These are phyloP conservation scores for Trichoderma simmonsii DNA, from an alignment of 2,329 filamentous ascomycete genomes.

Conservation along the genomic window DNA sequence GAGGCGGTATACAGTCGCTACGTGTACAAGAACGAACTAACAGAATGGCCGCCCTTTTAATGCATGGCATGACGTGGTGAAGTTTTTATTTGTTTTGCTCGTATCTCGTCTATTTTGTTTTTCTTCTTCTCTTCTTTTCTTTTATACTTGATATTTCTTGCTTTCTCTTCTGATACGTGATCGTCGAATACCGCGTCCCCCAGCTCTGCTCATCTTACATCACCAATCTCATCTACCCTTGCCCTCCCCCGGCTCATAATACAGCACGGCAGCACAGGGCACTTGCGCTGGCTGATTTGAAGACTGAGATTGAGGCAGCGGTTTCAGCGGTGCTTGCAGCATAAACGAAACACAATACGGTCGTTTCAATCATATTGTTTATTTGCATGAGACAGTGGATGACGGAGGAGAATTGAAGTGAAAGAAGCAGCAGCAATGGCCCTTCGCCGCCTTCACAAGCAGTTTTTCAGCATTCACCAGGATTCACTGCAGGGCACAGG, in stretches of 20 bases:
- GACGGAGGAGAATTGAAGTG: not conserved
- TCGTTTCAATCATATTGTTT: not conserved
- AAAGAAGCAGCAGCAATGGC: conserved; percentile 26
- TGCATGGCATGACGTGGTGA: not conserved
- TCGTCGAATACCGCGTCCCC: not conserved
- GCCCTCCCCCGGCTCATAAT: not conserved
- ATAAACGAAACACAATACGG: conserved; percentile 7
- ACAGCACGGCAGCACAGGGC: not conserved
- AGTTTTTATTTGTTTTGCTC: not conserved
- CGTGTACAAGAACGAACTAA: not conserved
- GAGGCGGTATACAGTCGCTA: not conserved
- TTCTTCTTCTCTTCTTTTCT: not conserved
- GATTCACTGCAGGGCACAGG: not conserved
- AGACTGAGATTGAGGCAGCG: not conserved
- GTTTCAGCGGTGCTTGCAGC: not conserved
- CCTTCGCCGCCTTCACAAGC: conserved; percentile 33
- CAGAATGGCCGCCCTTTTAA: not conserved
- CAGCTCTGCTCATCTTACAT: not conserved
- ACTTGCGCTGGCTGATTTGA: not conserved
- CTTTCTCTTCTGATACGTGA: not conserved
- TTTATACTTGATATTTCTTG: not conserved
- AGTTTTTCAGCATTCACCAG: conserved; percentile 36
- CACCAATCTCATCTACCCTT: not conserved
- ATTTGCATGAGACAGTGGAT: not conserved
- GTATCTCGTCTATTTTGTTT: not conserved